Conservation (phyloP, 225 moss, liverwort and hornwort species). For the Bryoerythrophyllum caledonicum region DNA sequence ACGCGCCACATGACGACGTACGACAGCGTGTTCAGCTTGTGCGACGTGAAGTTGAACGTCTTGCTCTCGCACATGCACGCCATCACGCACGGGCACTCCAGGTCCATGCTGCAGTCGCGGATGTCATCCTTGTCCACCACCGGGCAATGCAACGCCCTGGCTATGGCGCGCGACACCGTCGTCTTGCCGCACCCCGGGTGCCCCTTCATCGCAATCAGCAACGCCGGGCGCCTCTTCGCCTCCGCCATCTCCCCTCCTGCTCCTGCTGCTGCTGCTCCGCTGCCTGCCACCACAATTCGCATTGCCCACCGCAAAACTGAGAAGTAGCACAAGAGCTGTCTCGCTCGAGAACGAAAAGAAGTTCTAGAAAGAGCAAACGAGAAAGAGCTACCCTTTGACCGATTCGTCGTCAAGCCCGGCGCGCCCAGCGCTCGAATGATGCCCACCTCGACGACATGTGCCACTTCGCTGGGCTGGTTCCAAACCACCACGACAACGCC, state of each 20-base stretch:
- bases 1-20: conserved; percentile 69
- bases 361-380: too few relatives aligned
- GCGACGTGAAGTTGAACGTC: conserved; percentile 43
- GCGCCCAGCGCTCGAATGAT: conserved; percentile 4
- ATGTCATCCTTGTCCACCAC: conserved; percentile 79
- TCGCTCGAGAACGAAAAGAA: too few relatives aligned
- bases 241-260: neutral
- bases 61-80: conserved; percentile 45
- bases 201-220: conserved; percentile 67
- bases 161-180: conserved; percentile 56
- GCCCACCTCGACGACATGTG: conserved; percentile 10
- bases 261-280: neutral
- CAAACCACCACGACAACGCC: neutral
- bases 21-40: conserved; percentile 55
- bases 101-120: conserved; percentile 58
- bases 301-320: conserved; percentile 5
- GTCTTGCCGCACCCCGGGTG: conserved; percentile 68
- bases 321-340: neutral
- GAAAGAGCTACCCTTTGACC: conserved; percentile 13
- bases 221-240: neutral
- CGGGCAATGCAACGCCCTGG: conserved; percentile 48
- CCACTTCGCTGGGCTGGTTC: neutral
- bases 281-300: neutral
- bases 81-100: conserved; percentile 50
- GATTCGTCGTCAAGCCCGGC: conserved; percentile 6